phyloP scores from a whole-genome alignment of 2,329 filamentous ascomycete species.

The Aspergillus quadricinctus region DNA sequence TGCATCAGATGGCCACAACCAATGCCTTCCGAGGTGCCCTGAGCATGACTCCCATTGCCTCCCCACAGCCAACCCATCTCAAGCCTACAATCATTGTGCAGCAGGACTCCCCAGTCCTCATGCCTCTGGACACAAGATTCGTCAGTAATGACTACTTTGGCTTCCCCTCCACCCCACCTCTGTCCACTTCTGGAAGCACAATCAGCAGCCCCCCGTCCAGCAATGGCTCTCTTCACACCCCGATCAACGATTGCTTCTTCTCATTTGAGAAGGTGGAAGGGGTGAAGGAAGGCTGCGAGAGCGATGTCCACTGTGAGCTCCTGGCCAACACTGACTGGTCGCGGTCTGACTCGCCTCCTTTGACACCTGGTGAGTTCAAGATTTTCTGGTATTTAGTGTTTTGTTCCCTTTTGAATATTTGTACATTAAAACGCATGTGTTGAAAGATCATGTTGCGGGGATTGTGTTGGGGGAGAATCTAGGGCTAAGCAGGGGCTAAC shows the following conservation, averaged over 20 bases:
- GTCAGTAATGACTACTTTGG: slow-evolving; percentile 59
- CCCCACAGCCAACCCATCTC: slow-evolving; percentile 67
- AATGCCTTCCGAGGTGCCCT: slow-evolving; percentile 40
- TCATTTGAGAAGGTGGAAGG: slow-evolving; percentile 63
- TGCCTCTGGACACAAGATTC: slow-evolving; percentile 72
- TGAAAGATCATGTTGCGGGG: neutral
- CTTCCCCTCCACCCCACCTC: slow-evolving; percentile 79
- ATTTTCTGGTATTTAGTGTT: neutral
- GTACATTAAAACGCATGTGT: neutral
- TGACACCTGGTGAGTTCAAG: slow-evolving; percentile 76
- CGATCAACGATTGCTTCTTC: slow-evolving; percentile 74
- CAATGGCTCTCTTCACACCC: slow-evolving; percentile 74
- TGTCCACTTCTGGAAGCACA: slow-evolving; percentile 79
- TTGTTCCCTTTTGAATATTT: neutral
- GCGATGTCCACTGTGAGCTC: slow-evolving; percentile 66
- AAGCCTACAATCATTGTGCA: slow-evolving; percentile 69
- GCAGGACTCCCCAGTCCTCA: slow-evolving; percentile 50
- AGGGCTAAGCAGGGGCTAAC: slow-evolving; percentile 23
- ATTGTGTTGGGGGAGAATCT: slow-evolving; percentile 3
- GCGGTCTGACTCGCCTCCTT: slow-evolving; percentile 71
- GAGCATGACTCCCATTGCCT: slow-evolving; percentile 64
- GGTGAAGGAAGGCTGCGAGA: slow-evolving; percentile 67
- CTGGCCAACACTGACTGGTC: slow-evolving; percentile 72
- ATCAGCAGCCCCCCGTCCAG: slow-evolving; percentile 78
- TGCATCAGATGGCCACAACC: slow-evolving; percentile 39